Evolutionary conservation across 2,329 filamentous ascomycete species (phyloP).

Genomic region (Pseudocercospora fijiensis): DNA sequence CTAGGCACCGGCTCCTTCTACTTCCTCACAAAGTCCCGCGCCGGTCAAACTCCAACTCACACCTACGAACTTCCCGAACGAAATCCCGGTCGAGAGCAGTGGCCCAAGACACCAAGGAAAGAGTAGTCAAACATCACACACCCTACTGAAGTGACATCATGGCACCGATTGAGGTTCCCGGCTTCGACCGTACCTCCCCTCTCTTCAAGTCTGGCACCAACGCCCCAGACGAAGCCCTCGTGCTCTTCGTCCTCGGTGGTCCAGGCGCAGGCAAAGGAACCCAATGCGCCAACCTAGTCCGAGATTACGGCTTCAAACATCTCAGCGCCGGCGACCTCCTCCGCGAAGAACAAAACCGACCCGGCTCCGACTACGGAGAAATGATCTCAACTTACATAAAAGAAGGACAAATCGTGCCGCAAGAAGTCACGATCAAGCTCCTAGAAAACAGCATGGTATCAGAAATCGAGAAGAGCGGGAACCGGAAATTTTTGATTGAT

Average conservation of each 20-base stretch:
- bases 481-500: conserved; percentile 72
- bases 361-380: conserved; percentile 82
- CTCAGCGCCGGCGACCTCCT: conserved; percentile 91
- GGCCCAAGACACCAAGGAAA: conserved; percentile 16
- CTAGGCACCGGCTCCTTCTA: conserved; percentile 49
- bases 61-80: conserved; percentile 33
- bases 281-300: conserved; percentile 84
- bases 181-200: conserved; percentile 51
- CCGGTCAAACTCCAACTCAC: conserved; percentile 32
- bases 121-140: background rate
- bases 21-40: conserved; percentile 47
- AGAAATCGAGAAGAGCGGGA: conserved; percentile 58
- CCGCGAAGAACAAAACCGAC: conserved; percentile 86
- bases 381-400: conserved; percentile 93
- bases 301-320: conserved; percentile 87
- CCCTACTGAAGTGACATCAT: conserved; percentile 29
- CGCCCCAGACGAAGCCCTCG: conserved; percentile 66
- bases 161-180: conserved; percentile 20
- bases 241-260: conserved; percentile 93
- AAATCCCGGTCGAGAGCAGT: conserved; percentile 32
- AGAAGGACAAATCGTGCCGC: conserved; percentile 94
- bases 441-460: conserved; percentile 90
- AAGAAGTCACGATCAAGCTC: conserved; percentile 93
- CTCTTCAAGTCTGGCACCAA: conserved; percentile 63
- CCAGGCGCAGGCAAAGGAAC: conserved; percentile 96